phyloP scores from a whole-genome alignment of 208 protist genomes.

The Leishmania arabica region DNA sequence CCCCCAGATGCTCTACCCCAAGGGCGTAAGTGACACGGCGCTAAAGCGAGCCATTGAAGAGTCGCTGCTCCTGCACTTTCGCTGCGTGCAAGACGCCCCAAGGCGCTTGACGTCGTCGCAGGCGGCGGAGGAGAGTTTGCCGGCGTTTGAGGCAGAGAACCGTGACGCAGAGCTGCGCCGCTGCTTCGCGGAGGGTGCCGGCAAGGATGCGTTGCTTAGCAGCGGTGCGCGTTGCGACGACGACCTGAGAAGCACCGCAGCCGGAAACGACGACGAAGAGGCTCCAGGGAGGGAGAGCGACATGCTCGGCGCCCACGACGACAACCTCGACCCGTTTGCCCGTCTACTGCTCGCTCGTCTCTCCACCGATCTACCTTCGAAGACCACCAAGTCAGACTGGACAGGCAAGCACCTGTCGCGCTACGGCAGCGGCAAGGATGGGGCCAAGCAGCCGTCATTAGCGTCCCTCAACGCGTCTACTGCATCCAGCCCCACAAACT shows the following conservation, averaged over 20 bases:
- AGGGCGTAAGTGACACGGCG: conserved; percentile 47
- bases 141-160: conserved; percentile 38
- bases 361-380: conserved; percentile 17
- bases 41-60: conserved; percentile 78
- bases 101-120: conserved; percentile 28
- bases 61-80: conserved; percentile 50
- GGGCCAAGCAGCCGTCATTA: background rate
- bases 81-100: conserved; percentile 55
- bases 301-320: conserved; percentile 17
- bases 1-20: conserved; percentile 31
- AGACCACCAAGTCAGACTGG: conserved; percentile 15
- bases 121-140: conserved; percentile 21
- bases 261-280: conserved; percentile 6
- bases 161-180: conserved; percentile 31
- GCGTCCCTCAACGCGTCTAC: background rate
- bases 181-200: conserved; percentile 38
- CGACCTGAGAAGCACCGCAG: conserved; percentile 2
- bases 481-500: conserved; percentile 5
- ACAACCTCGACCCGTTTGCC: conserved; percentile 35
- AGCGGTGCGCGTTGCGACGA: conserved; percentile 25
- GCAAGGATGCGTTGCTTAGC: conserved; percentile 29
- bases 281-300: conserved; percentile 7
- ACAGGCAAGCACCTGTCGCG: conserved; percentile 8
- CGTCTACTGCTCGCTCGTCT: conserved; percentile 29
- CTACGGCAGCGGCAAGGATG: conserved; percentile 11